Evolutionary conservation across 495 filamentous ascomycete genomes (phyloP).

Genomic region (Diplogelasinospora grovesii): DNA sequence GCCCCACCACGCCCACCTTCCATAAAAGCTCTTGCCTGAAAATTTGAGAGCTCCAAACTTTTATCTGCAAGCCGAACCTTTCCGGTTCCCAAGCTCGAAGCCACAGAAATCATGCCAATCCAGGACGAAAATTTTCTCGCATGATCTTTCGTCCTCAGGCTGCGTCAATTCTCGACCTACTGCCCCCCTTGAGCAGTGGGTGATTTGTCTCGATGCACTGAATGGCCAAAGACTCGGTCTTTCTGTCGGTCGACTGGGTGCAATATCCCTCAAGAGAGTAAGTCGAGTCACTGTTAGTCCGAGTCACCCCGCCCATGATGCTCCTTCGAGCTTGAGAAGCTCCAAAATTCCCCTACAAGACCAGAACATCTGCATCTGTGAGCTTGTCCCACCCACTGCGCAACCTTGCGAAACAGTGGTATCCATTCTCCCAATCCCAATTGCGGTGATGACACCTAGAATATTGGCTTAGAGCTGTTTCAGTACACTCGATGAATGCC

Average conservation of each 20-base stretch:
- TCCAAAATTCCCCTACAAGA: no score
- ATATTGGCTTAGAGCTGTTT: constrained; percentile 50
- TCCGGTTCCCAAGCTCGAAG: background rate
- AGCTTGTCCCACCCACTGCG: no score
- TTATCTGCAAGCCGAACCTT: background rate
- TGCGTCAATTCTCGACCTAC: background rate
- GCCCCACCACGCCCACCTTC: no score
- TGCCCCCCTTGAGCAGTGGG: background rate
- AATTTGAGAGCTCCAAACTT: background rate
- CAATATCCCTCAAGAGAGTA: constrained; percentile 19
- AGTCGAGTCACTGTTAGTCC: no score
- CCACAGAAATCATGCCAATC: constrained; percentile 2
- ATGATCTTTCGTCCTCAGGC: constrained; percentile 1
- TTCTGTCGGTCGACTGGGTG: constrained; percentile 9
- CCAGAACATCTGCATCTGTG: no score
- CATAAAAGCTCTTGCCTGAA: no score
- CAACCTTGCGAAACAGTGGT: no score
- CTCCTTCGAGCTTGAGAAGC: no score
- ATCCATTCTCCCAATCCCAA: no score
- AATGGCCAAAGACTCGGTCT: constrained; percentile 1
- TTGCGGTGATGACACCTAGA: constrained; percentile 55
- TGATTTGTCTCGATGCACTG: constrained; percentile 5
- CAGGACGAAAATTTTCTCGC: background rate
- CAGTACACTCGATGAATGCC: constrained; percentile 70
- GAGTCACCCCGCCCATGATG: no score